Base-by-base conservation (phyloP, 352 stramenopile species). In the Phytophthora pisi region DNA sequence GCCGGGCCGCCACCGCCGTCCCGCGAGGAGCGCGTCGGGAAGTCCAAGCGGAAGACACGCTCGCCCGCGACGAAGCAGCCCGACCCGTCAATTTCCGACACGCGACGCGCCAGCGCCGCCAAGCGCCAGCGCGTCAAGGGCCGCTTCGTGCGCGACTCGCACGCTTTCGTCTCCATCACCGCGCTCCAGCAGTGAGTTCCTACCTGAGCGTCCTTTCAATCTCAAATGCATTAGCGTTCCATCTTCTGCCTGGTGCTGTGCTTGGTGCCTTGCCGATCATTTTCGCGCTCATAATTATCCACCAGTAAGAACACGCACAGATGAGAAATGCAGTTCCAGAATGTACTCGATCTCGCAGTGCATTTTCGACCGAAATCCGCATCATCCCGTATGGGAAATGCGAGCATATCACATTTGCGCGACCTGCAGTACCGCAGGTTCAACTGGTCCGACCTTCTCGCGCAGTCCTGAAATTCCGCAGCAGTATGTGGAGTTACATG, bases 101-200 rank as follows among this genome's bases (percentile, higher is more conserved):
- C 72, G 18, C 76, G 82, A 34, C 82, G 82, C 3, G 77, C 79
- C 11, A 84, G 77, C n/a, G 81, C 81, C 9, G 72, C 82, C 43
- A 91, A 89, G 68, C 78, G 82, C 9, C 78, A 86, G 40, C 80
- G 80, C 40, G 82, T 91, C 28, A 91, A 87, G 31, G 82, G 82
- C 55, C 82, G 82, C 57, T 91, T 91, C 55, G 70, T 78, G 50
- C 65, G 68, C 16, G 79, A 89, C 57, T 77, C 86, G 51, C 68
- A 74, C 52, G 57, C 68, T 5, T 91, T 91, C 57, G 75, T 91
- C 38, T 81, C 82, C 38, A 88, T 91, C 59, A 91, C 80, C n/a
- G 61, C 73, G 31, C 70, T 91, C 50, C 82, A 91, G 77, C 67
- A 70, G 23, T 75, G 59, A 76, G 26, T 5, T 36, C n/a, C 45